Conservation (phyloP, 176 grass and related monocot species). For the Typha latifolia region DNA sequence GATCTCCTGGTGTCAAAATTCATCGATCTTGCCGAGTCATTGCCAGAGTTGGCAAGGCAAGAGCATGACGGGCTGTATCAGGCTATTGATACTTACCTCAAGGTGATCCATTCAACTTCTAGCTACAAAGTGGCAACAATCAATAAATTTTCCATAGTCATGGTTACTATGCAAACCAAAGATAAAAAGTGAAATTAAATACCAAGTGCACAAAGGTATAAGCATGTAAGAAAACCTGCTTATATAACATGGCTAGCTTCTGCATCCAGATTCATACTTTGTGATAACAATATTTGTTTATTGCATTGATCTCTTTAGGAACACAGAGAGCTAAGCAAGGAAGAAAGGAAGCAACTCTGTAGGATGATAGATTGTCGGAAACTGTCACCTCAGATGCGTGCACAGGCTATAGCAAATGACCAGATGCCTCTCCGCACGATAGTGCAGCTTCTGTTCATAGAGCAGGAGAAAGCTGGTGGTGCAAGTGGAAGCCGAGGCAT, state of each 20-base stretch:
- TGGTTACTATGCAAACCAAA: too few species aligned
- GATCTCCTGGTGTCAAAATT: constrained; percentile 56
- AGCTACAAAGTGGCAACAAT: background rate
- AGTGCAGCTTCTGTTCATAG: constrained; percentile 85
- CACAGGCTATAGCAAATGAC: constrained; percentile 68
- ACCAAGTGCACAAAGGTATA: too few species aligned
- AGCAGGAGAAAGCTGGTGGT: constrained; percentile 47
- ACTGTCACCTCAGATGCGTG: constrained; percentile 51
- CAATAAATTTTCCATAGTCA: background rate
- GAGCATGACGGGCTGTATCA: constrained; percentile 65
- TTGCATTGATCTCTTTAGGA: constrained; percentile 28
- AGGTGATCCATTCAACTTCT: constrained; percentile 22
- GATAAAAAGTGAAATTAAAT: too few species aligned
- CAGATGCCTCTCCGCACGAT: constrained; percentile 77
- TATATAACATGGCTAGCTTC: too few species aligned
- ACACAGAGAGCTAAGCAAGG: constrained; percentile 74
- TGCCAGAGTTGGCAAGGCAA: constrained; percentile 59
- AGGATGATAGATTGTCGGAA: constrained; percentile 77
- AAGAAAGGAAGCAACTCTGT: constrained; percentile 71
- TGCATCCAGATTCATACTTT: too few species aligned
- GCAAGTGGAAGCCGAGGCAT: constrained; percentile 21
- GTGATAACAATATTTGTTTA: background rate
- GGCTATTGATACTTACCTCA: constrained; percentile 80
- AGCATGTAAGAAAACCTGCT: too few species aligned
- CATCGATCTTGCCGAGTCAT: constrained; percentile 46